Evolutionary conservation across 257 asterid genomes (phyloP), one percentile per base, ranked within the genome.

Genomic region (Solanum infundibuliforme): DNA sequence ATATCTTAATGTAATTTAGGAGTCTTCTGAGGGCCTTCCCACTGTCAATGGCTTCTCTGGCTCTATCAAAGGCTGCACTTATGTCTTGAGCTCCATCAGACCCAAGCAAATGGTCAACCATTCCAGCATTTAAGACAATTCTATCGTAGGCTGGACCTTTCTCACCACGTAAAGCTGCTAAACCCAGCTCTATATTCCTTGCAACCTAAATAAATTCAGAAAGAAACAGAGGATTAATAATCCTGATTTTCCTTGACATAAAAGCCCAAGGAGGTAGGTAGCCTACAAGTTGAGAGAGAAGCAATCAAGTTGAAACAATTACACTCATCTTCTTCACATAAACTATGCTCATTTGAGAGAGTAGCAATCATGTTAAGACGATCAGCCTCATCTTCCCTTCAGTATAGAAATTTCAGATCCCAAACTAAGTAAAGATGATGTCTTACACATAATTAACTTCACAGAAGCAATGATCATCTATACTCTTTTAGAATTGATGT

Each of bases 141-240:
- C 99, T 94, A 87, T 97, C 99, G 23, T 95, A 97, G 0, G 98
- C 95, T 3, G 99, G 95, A 85, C 98, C 98, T 90, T 91, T 95
- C 88, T 97, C 98, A 36, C 99, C 98, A 1, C 92, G 91, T 71
- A 97, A 91, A 75, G 98, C 99, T 74, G 96, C 94, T 91, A 97
- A 90, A 21, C 99, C 99, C 92, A 95, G 89, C 88, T 95, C 98
- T 90, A 97, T 92, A 88, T 95, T 95, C 92, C 90, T 93, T 11
- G 94, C 83, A 7, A 97, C 94, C 99, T 97, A 85, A 23, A 83
- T 83, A 36, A 76, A 69, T 88, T 38, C 10, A 46, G 27, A 65
- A 72, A 87, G 86, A 7, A 34, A 86, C 52, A 65, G 18, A 72
- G 73, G 16, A 13, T 87, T 76, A 66, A 52, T 77, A 23, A 84